Evolutionary conservation across 2,329 filamentous ascomycete species (phyloP).

Genomic region (Exserohilum turcica): DNA sequence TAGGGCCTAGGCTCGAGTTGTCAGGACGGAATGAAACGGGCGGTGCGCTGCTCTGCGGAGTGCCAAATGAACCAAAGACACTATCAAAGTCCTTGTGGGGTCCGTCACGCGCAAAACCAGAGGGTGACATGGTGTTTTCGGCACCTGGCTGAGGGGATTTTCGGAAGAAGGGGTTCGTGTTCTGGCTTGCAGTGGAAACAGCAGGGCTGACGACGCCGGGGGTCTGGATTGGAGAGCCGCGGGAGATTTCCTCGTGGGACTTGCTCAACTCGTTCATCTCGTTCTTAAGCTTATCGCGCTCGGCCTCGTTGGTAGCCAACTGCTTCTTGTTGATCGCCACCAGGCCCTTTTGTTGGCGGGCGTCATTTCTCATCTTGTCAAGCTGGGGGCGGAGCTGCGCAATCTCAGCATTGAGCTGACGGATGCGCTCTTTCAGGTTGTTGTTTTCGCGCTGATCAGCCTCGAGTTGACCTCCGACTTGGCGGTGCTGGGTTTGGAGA

Average conservation of each 20-base stretch:
- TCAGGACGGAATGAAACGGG: slow-evolving; percentile 67
- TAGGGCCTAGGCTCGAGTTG: slow-evolving; percentile 44
- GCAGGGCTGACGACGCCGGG: slow-evolving; percentile 69
- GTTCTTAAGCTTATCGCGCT: slow-evolving; percentile 82
- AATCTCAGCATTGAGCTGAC: slow-evolving; percentile 80
- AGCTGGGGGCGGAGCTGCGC: slow-evolving; percentile 84
- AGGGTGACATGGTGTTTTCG: slow-evolving; percentile 58
- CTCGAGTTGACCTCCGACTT: slow-evolving; percentile 74
- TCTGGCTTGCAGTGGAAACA: slow-evolving; percentile 65
- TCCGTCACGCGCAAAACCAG: slow-evolving; percentile 52
- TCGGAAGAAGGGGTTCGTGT: slow-evolving; percentile 95
- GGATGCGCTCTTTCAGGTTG: slow-evolving; percentile 84
- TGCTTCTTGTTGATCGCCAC: slow-evolving; percentile 99
- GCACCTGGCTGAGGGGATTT: slow-evolving; percentile 58
- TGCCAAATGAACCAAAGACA: slow-evolving; percentile 74
- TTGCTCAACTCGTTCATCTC: slow-evolving; percentile 74
- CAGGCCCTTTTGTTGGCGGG: slow-evolving; percentile 91
- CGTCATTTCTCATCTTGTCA: slow-evolving; percentile 90
- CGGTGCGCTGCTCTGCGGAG: slow-evolving; percentile 53
- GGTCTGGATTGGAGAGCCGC: slow-evolving; percentile 39
- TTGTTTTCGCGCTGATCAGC: slow-evolving; percentile 88
- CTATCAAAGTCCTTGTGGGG: slow-evolving; percentile 70
- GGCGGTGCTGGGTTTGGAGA: slow-evolving; percentile 79
- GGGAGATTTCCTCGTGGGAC: slow-evolving; percentile 61
- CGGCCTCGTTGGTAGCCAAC: slow-evolving; percentile 82